Conservation (phyloP, 2,329 filamentous ascomycete genomes). For the Aspergillus fumigatus region DNA sequence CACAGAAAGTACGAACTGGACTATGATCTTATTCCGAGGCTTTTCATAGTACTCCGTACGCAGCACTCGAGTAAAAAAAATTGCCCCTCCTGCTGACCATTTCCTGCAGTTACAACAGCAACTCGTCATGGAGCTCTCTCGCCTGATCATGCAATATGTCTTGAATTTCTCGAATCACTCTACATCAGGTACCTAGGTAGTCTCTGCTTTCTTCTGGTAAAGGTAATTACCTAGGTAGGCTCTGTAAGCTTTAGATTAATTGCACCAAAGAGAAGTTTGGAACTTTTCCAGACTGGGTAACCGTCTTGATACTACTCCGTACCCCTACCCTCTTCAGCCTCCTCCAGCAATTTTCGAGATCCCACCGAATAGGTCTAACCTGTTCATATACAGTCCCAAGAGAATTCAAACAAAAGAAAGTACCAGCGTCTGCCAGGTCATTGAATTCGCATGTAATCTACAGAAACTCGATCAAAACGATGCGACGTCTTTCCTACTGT, state of each 20-base stretch:
- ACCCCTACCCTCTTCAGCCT: neutral
- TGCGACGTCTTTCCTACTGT: slow-evolving; percentile 14
- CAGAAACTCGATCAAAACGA: slow-evolving; percentile 30
- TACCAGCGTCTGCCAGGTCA: slow-evolving; percentile 23
- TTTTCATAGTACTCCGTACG: neutral
- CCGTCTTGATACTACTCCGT: neutral
- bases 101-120: too few species aligned
- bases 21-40: neutral
- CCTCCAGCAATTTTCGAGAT: neutral
- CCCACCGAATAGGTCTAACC: neutral
- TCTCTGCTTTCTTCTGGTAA: neutral
- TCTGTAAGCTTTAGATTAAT: neutral
- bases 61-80: too few species aligned
- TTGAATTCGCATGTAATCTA: slow-evolving; percentile 33
- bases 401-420: slow-evolving; percentile 23
- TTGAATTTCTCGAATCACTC: neutral
- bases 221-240: too few species aligned
- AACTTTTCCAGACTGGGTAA: neutral
- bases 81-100: too few species aligned
- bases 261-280: neutral
- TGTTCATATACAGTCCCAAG: neutral
- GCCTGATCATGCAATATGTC: neutral
- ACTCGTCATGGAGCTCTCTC: neutral
- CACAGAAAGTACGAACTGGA: neutral
- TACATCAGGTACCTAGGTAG: neutral